Evolutionary conservation across 2,329 filamentous ascomycete species (phyloP), one percentile per base, ranked within the genome.

Genomic region (Monilinia polystroma): DNA sequence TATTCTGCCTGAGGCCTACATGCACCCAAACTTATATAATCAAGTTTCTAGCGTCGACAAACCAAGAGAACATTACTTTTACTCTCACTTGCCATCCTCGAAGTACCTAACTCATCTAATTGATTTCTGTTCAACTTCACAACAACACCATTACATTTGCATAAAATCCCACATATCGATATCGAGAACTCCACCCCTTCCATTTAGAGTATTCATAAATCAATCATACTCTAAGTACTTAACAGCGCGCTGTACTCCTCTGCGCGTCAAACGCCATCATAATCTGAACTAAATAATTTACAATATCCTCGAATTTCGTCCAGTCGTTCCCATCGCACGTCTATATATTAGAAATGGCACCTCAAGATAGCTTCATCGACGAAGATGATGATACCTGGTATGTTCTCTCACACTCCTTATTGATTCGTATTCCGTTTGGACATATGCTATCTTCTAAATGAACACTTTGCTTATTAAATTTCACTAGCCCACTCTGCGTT

Each of bases 401-500:
- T 73, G 83, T 75, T 49, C 59, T 63, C 45, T 63, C 45, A 63
- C 47, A 51, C 32, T n/a, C 41, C 43, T 58, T n/a, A 8, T 59
- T 41, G 54, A 57, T 41, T 38, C n/a, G 6, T 41, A 32, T 54
- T 53, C 47, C 3, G 32, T 49, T 62, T 20, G 10, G 18, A n/a
- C 38, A 16, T 26, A 47, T 59, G 32, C 32, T 43, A 51, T 51
- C 32, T 38, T 63, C 20, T 54, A 54, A 41, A 59, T 54, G 56
- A 41, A 59, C 56, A 59, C 45, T 58, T 55, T 65, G 62, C 69
- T 68, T 70, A 73, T 79, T 78, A 51, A 66, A 60, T 53, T 29
- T 54, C 67, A 76, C 66, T 75, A 99, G 95, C 79, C 95, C 95
- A 73, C 90, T 99, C 71, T 99, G 95, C 78, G 96, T 99, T 77